A percentile compares a stretch with the other conserved stretches of the same genome.
Evolutionary conservation across 2,329 filamentous ascomycete species (phyloP).

Genomic region (Thielaviopsis ethacetica): DNA sequence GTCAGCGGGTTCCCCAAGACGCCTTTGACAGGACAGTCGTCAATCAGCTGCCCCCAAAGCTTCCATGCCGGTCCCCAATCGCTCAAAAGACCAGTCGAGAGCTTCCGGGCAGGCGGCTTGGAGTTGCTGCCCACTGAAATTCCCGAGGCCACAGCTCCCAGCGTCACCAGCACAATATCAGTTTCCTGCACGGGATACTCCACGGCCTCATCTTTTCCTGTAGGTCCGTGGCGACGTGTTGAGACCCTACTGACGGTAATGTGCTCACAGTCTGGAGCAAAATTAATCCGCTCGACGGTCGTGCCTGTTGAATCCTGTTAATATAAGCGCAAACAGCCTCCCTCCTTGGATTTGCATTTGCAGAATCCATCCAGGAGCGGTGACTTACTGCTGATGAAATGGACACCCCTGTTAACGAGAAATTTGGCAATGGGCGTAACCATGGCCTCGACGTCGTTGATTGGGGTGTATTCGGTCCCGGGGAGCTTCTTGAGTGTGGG

Average conservation of each 20-base stretch:
- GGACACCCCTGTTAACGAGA: conserved; percentile 18
- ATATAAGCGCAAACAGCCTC: not conserved
- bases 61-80: conserved; percentile 24
- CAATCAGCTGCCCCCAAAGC: conserved; percentile 24
- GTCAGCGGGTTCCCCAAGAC: conserved; percentile 20
- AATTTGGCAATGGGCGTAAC: conserved; percentile 19
- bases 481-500: conserved; percentile 19
- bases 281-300: not conserved
- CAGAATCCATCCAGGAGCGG: no score
- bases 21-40: conserved; percentile 21
- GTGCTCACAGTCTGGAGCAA: not conserved
- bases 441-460: conserved; percentile 21
- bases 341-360: not conserved
- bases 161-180: conserved; percentile 24
- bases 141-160: conserved; percentile 22
- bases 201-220: not conserved
- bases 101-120: not conserved
- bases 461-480: conserved; percentile 18
- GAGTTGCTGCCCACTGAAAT: conserved; percentile 6
- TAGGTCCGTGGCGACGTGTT: not conserved
- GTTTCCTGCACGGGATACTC: conserved; percentile 1
- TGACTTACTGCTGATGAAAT: conserved; percentile 14
- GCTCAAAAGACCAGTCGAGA: conserved; percentile 14
- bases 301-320: not conserved
- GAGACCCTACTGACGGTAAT: not conserved